A percentile compares a stretch with the other conserved stretches of the same genome.
These are phyloP conservation scores for Westerdykella sp. DNA, from an alignment of 2,329 filamentous ascomycete genomes.

Conservation along the genomic window DNA sequence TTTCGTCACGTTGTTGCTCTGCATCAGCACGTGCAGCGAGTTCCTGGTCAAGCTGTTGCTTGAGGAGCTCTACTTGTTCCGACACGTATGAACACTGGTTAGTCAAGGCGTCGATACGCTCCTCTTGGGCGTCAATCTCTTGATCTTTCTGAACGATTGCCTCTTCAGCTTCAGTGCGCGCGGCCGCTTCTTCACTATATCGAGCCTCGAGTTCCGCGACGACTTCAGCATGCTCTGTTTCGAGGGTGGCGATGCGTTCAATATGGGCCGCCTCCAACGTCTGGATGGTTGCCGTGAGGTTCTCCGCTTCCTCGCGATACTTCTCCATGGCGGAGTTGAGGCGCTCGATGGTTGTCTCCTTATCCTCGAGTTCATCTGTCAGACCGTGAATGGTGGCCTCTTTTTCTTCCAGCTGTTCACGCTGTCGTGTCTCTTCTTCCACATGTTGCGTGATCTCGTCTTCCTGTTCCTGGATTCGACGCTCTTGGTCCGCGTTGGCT, in stretches of 20 bases:
- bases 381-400: slow-evolving; percentile 25
- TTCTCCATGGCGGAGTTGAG: slow-evolving; percentile 35
- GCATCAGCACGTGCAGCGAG: slow-evolving; percentile 25
- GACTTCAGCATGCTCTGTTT: slow-evolving; percentile 33
- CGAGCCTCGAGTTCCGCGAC: slow-evolving; percentile 34
- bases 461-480: neutral
- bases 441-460: neutral
- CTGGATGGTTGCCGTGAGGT: slow-evolving; percentile 33
- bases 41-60: slow-evolving; percentile 32
- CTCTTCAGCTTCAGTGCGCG: slow-evolving; percentile 35
- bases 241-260: slow-evolving; percentile 33
- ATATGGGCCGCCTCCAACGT: slow-evolving; percentile 38
- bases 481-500: neutral
- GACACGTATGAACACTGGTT: slow-evolving; percentile 8
- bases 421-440: slow-evolving; percentile 28
- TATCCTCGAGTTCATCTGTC: slow-evolving; percentile 25
- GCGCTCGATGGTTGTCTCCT: slow-evolving; percentile 31
- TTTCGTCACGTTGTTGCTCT: slow-evolving; percentile 36
- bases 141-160: slow-evolving; percentile 35
- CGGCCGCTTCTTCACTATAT: slow-evolving; percentile 33
- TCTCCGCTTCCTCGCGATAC: slow-evolving; percentile 37
- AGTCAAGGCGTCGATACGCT: slow-evolving; percentile 29
- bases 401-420: slow-evolving; percentile 27
- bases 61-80: slow-evolving; percentile 28
- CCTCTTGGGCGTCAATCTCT: slow-evolving; percentile 35